Base-by-base conservation (phyloP, 805 yeast species). In the Myxozyma nipponensis region DNA sequence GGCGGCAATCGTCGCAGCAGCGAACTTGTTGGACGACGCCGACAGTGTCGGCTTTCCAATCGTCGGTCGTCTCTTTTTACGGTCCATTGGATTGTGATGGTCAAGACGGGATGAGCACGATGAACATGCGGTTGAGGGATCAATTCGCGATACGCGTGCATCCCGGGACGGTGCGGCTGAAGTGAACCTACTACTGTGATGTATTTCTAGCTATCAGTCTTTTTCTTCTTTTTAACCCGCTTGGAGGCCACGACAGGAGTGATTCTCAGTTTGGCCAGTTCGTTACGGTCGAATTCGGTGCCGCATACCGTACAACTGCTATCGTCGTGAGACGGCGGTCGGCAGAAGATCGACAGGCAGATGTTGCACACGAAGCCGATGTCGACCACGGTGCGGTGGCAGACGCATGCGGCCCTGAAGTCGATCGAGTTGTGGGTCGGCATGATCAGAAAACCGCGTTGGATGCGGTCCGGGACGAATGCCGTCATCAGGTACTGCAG, bases 351-450 rank as follows among this genome's bases (percentile, higher is more conserved):
- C 63, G 97, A 90, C 18, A 91, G 70, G 65, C 99, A 93, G 23
- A 93, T 96, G 21, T 95, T 83, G 67, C 99, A 93, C 3, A 93
- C 97, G 61, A 79, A 90, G 0, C 98, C 99, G 38, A 91, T 77
- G 59, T 93, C 97, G 9, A 93, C 91, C 3, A 90, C 83, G 60
- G 82, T 79, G n/a, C 91, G 90, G 0, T 96, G 88, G 30, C 88
- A 70, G 62, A 88, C 91, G 67, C 98, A 93, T 17, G 95, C 88
- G 0, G 98, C 96, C 53, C 96, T 73, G 67, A 93, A 93, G 68
- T 93, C 96, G 23, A 93, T 93, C 54, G 86, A 81, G 2, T 86
- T 79, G 61, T 84, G 84, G 0, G 91, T 84, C 0, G 97, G 96
- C 32, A 86, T 72, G 24, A 88, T 81, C 23, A 93, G 73, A 40